A percentile compares a stretch with the other conserved stretches of the same genome.
Conservation (phyloP, 2,329 filamentous ascomycete genomes). For the Ceratocystis smalleyi region DNA sequence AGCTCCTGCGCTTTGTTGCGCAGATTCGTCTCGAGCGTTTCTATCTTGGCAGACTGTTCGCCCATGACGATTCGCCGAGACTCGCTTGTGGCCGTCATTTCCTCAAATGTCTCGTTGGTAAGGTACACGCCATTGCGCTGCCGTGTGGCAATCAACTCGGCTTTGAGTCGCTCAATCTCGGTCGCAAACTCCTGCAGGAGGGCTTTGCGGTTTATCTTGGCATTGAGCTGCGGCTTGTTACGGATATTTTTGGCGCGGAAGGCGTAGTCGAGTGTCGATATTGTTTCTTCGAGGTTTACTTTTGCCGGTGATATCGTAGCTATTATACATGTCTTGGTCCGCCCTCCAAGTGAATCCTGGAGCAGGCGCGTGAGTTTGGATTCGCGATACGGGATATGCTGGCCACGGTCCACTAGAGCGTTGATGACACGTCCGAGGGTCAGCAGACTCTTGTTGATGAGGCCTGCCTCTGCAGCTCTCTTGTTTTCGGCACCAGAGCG, state of each 20-base stretch:
- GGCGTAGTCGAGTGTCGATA: conserved; percentile 93
- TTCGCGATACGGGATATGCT: conserved; percentile 82
- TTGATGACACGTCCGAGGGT: conserved; percentile 96
- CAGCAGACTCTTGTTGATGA: conserved; percentile 95
- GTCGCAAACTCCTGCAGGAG: conserved; percentile 74
- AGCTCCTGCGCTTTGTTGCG: conserved; percentile 90
- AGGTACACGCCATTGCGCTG: conserved; percentile 93
- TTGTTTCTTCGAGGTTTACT: conserved; percentile 92
- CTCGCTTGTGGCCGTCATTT: conserved; percentile 82
- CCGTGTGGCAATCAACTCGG: conserved; percentile 79
- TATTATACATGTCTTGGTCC: conserved; percentile 97
- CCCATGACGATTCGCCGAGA: conserved; percentile 81
- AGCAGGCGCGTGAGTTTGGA: conserved; percentile 89
- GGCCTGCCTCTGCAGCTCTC: conserved; percentile 79
- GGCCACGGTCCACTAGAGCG: conserved; percentile 74
- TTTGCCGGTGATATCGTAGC: conserved; percentile 90
- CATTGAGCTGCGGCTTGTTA: conserved; percentile 93
- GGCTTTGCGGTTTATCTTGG: conserved; percentile 82
- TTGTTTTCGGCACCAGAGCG: conserved; percentile 96
- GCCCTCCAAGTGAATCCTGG: conserved; percentile 89
- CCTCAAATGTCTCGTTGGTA: conserved; percentile 74
- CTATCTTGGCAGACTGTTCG: conserved; percentile 82
- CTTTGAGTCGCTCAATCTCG: conserved; percentile 90
- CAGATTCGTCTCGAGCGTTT: conserved; percentile 78
- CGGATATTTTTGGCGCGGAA: conserved; percentile 97